Conservation (phyloP, 2,329 filamentous ascomycete genomes). For the Penicillium sp. region DNA sequence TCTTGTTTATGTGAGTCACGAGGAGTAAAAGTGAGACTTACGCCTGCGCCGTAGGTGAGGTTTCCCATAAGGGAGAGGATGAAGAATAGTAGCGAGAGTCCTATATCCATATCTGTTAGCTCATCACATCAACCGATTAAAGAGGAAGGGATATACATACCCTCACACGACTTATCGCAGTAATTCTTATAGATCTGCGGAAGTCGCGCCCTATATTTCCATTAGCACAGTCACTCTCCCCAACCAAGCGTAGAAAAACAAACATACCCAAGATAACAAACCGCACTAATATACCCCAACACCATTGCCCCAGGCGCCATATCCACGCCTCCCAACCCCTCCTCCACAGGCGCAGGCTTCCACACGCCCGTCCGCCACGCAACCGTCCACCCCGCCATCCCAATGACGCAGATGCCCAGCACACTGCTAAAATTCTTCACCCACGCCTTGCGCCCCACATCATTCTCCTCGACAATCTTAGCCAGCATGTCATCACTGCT, state of each 20-base stretch:
- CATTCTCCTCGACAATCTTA: constrained; percentile 60
- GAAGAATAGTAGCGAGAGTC: constrained; percentile 87
- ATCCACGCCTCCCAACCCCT: constrained; percentile 44
- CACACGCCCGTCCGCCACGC: constrained; percentile 79
- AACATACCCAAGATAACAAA: constrained; percentile 84
- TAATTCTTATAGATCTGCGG: constrained; percentile 96
- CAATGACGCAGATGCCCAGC: constrained; percentile 57
- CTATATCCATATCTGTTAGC: too few relatives aligned
- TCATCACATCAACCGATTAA: too few relatives aligned
- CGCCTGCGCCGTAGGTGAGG: constrained; percentile 76
- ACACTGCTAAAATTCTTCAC: constrained; percentile 58
- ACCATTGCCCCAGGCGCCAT: constrained; percentile 64
- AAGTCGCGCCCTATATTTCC: constrained; percentile 67
- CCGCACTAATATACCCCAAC: constrained; percentile 74
- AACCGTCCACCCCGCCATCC: constrained; percentile 65
- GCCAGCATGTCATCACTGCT: too few relatives aligned
- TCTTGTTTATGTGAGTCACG: background rate
- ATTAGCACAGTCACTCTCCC: constrained; percentile 29
- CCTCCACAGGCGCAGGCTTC: constrained; percentile 49
- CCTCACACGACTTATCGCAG: constrained; percentile 79
- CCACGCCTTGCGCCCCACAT: constrained; percentile 54
- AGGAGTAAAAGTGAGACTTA: constrained; percentile 35
- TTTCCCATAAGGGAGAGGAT: constrained; percentile 84
- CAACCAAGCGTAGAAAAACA: too few relatives aligned
- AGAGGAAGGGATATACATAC: constrained; percentile 38